Conservation (phyloP, 2,329 filamentous ascomycete genomes). For the Pezizomycotina sp. region DNA sequence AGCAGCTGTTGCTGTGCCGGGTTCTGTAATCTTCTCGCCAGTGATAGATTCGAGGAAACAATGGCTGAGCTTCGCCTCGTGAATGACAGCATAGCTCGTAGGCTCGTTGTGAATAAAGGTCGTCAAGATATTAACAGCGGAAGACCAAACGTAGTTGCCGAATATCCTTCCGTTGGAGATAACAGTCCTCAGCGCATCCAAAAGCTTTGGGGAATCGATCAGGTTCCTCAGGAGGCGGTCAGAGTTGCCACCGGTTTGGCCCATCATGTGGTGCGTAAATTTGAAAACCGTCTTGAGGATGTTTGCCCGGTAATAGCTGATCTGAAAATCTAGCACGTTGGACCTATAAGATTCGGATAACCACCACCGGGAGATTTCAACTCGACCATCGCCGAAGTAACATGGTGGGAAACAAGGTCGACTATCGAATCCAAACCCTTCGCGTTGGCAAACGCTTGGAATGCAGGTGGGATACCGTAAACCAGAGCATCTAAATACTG, state of each 20-base stretch:
- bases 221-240: constrained; percentile 82
- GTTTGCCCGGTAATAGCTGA: constrained; percentile 28
- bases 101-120: constrained; percentile 98
- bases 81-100: constrained; percentile 89
- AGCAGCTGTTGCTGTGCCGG: no score
- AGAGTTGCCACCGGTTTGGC: constrained; percentile 63
- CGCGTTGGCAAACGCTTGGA: constrained; percentile 63
- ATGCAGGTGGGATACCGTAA: constrained; percentile 68
- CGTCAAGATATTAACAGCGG: constrained; percentile 76
- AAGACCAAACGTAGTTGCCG: constrained; percentile 90
- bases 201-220: constrained; percentile 76
- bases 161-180: constrained; percentile 65
- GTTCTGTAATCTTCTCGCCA: constrained; percentile 26
- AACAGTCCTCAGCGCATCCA: constrained; percentile 62
- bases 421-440: constrained; percentile 80
- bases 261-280: constrained; percentile 90
- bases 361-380: constrained; percentile 53
- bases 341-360: constrained; percentile 59
- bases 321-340: constrained; percentile 80
- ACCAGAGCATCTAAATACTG: constrained; percentile 79
- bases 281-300: constrained; percentile 77
- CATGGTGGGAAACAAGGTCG: constrained; percentile 67
- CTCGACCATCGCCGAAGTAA: constrained; percentile 47
- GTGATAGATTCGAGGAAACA: constrained; percentile 72
- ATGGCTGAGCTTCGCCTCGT: constrained; percentile 78